Evolutionary conservation across 2,329 filamentous ascomycete species (phyloP).

Genomic region (Dendryphion nanum): DNA sequence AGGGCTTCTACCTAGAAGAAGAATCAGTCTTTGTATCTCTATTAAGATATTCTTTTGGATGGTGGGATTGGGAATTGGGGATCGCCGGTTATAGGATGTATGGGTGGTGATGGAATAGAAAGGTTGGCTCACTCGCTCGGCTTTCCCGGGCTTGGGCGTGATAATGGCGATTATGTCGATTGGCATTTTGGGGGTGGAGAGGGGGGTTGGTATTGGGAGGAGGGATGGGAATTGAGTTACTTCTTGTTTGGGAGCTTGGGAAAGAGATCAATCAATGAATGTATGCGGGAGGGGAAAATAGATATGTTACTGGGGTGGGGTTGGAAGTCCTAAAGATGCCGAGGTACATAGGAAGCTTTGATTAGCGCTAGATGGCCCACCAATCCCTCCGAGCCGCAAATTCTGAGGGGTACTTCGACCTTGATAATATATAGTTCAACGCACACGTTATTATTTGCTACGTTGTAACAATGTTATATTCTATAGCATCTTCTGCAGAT

Average conservation of each 20-base stretch:
- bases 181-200: not conserved
- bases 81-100: too few species aligned
- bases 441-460: not conserved
- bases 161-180: slow-evolving; percentile 32
- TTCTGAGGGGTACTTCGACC: not conserved
- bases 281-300: too few species aligned
- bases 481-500: not conserved
- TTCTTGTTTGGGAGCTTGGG: too few species aligned
- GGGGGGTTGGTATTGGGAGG: too few species aligned
- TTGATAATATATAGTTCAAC: not conserved
- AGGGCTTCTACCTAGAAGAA: slow-evolving; percentile 29
- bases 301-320: too few species aligned
- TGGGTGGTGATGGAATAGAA: too few species aligned
- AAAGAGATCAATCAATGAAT: too few species aligned
- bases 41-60: slow-evolving; percentile 23
- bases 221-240: too few species aligned
- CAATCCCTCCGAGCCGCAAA: not conserved
- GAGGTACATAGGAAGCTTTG: too few species aligned
- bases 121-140: slow-evolving; percentile 6
- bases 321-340: too few species aligned
- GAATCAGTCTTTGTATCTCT: not conserved
- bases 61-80: too few species aligned
- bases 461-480: not conserved
- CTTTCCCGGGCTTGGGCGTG: slow-evolving; percentile 27
- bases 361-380: too few species aligned